A percentile compares a stretch with the other conserved stretches of the same genome.
Evolutionary conservation across 306 rosid species (phyloP).

Genomic region (Citrullus mucosospermus): DNA sequence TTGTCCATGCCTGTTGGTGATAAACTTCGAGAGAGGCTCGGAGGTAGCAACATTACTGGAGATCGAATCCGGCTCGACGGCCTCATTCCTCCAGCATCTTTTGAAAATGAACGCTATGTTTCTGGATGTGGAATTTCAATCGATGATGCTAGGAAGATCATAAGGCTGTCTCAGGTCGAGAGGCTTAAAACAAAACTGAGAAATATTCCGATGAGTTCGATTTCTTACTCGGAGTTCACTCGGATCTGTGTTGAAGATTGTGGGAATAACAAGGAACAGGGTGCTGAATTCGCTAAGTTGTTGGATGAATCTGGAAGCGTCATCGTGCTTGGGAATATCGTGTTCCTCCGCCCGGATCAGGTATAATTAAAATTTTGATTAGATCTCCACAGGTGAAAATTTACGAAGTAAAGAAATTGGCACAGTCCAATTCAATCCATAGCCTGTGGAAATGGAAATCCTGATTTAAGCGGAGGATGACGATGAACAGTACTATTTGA

Average conservation of each 20-base stretch:
- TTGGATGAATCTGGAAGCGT: conserved; percentile 70
- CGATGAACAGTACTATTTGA: neutral
- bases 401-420: neutral
- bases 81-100: conserved; percentile 14
- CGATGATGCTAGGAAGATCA: conserved; percentile 52
- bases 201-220: conserved; percentile 27
- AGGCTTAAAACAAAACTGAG: conserved; percentile 50
- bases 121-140: conserved; percentile 26
- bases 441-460: neutral
- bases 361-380: conserved; percentile 13
- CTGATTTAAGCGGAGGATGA: neutral
- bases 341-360: conserved; percentile 77
- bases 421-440: no score
- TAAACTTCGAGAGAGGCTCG: conserved; percentile 24
- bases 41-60: conserved; percentile 13
- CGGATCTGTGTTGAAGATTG: conserved; percentile 47
- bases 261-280: conserved; percentile 34
- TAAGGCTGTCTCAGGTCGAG: conserved; percentile 43
- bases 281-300: conserved; percentile 46
- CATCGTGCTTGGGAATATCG: conserved; percentile 69
- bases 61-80: conserved; percentile 21
- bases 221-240: conserved; percentile 39
- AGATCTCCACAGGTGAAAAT: neutral
- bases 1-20: conserved; percentile 48
- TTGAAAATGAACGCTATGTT: neutral